phyloP scores from a whole-genome alignment of 371 early-diverging fungal genomes.

The Apophysomyces elegans region DNA sequence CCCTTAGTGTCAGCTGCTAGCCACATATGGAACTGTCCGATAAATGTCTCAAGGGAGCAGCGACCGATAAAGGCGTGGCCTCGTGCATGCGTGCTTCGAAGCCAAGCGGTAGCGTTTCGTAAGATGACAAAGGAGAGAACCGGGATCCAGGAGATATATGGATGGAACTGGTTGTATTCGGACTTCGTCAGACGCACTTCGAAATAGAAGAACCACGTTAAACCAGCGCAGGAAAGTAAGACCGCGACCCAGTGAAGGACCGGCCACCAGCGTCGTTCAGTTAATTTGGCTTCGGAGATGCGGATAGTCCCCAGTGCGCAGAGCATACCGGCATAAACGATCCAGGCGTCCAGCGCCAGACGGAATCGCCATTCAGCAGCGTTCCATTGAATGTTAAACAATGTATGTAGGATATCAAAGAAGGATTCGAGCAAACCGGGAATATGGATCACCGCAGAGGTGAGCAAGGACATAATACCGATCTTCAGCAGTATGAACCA shows the following conservation, averaged over 20 bases:
- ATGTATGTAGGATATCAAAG: constrained; percentile 42
- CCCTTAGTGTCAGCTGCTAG: constrained; percentile 77
- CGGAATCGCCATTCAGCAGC: constrained; percentile 71
- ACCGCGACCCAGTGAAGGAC: constrained; percentile 35
- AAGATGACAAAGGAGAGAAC: constrained; percentile 66
- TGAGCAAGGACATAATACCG: constrained; percentile 37
- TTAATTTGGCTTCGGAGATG: constrained; percentile 46
- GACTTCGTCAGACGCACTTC: constrained; percentile 55
- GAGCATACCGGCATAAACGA: constrained; percentile 66
- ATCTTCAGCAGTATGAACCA: constrained; percentile 57
- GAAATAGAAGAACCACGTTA: constrained; percentile 56
- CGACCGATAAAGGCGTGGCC: constrained; percentile 65
- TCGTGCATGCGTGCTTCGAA: constrained; percentile 58
- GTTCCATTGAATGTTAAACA: constrained; percentile 60
- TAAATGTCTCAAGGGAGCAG: constrained; percentile 76
- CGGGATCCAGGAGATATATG: constrained; percentile 66
- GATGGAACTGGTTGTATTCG: constrained; percentile 63
- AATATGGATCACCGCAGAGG: constrained; percentile 43
- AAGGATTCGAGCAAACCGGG: constrained; percentile 48
- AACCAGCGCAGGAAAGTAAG: constrained; percentile 32
- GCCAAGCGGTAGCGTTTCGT: constrained; percentile 62
- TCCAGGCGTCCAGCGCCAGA: constrained; percentile 61
- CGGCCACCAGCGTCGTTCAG: constrained; percentile 44
- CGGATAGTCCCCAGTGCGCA: constrained; percentile 53
- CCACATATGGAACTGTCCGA: constrained; percentile 83